These are phyloP conservation scores for Cladosporium sp. DNA, from an alignment of 2,329 filamentous ascomycete genomes.

Conservation along the genomic window DNA sequence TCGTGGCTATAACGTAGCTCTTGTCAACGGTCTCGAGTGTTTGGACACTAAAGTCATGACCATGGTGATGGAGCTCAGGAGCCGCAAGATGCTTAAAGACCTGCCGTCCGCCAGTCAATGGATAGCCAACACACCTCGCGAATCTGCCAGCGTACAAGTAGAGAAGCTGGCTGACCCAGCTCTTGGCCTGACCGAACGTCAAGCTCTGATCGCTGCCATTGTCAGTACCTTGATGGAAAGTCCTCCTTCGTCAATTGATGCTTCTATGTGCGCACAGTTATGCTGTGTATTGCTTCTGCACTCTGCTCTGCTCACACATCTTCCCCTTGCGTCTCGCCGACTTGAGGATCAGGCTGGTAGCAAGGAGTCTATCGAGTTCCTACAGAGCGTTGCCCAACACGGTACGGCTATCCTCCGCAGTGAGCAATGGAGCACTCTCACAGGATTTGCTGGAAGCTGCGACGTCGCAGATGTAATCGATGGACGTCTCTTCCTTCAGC, in stretches of 20 bases:
- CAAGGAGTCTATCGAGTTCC: constrained; percentile 16
- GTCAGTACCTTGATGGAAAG: constrained; percentile 20
- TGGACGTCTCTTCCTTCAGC: constrained; percentile 44
- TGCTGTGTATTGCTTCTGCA: constrained; percentile 26
- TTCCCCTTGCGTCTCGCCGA: constrained; percentile 28
- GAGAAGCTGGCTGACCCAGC: constrained; percentile 15
- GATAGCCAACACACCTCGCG: not conserved
- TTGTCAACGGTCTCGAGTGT: constrained; percentile 62
- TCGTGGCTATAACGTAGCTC: constrained; percentile 56
- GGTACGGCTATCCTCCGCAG: constrained; percentile 36
- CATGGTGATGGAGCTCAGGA: constrained; percentile 39
- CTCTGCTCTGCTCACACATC: constrained; percentile 25
- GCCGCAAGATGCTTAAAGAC: constrained; percentile 5
- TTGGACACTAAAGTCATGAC: constrained; percentile 59
- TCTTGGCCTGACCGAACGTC: constrained; percentile 23
- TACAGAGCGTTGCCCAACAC: constrained; percentile 33
- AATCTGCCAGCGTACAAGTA: constrained; percentile 9
- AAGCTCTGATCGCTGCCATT: constrained; percentile 24
- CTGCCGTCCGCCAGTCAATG: constrained; percentile 1
- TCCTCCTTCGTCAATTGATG: constrained; percentile 3
- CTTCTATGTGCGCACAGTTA: constrained; percentile 1
- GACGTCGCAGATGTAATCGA: constrained; percentile 55
- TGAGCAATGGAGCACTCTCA: constrained; percentile 33
- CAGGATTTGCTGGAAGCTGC: constrained; percentile 26
- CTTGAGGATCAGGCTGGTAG: constrained; percentile 16